These are phyloP conservation scores for Talaromyces liani DNA, from an alignment of 495 filamentous ascomycete genomes.

Conservation along the genomic window DNA sequence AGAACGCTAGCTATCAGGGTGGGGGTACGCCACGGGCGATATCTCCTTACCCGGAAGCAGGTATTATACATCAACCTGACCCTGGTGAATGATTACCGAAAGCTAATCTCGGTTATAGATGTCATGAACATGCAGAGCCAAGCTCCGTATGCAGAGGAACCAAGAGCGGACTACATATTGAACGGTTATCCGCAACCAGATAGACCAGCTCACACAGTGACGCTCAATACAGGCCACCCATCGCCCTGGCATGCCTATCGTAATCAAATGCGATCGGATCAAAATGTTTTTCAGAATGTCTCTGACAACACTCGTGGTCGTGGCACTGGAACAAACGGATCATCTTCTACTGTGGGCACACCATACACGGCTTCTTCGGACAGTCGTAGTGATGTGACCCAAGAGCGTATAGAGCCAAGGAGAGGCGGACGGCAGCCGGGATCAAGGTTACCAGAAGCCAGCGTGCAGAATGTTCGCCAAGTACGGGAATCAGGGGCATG, in stretches of 20 bases:
- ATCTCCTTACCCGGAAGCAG: not conserved
- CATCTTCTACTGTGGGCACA: not conserved
- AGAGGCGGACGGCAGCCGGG: constrained; percentile 1
- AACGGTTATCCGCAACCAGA: not conserved
- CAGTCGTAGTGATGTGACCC: not conserved
- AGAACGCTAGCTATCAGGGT: not conserved
- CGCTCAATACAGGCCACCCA: too few species aligned
- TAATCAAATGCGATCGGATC: too few species aligned
- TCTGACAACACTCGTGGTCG: not conserved
- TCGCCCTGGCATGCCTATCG: too few species aligned
- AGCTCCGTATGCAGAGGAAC: not conserved
- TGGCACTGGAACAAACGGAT: not conserved
- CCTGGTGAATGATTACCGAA: not conserved
- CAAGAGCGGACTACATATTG: not conserved
- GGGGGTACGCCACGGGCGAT: not conserved
- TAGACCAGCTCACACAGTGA: too few species aligned
- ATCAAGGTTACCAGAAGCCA: not conserved
- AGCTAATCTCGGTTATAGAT: not conserved
- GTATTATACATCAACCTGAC: not conserved
- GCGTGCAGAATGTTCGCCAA: not conserved
- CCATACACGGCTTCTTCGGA: not conserved
- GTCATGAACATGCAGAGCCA: not conserved
- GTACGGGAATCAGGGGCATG: constrained; percentile 2
- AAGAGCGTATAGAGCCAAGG: not conserved
- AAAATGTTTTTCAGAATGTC: not conserved